Evolutionary conservation across 2,329 filamentous ascomycete species (phyloP).

Genomic region (Scortechinia acanthostroma): DNA sequence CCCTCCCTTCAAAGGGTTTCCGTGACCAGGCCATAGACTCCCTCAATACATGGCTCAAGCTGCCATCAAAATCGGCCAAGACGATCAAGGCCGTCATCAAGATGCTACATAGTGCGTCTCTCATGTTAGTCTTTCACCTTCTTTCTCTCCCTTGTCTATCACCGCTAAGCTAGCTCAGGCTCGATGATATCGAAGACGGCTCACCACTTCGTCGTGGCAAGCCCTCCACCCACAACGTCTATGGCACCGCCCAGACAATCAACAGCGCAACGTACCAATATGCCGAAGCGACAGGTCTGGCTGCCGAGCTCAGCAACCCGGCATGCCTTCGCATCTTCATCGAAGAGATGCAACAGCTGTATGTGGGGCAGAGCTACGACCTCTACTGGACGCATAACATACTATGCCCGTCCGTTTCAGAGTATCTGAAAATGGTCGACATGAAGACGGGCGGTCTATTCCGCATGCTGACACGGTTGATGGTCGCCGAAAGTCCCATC

Average conservation of each 20-base stretch:
- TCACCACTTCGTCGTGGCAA: conserved; percentile 71
- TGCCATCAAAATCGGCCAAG: too few species aligned
- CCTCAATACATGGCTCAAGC: conserved; percentile 18
- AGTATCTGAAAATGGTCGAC: conserved; percentile 89
- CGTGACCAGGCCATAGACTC: conserved; percentile 12
- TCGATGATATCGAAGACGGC: conserved; percentile 83
- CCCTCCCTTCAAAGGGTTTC: conserved; percentile 15
- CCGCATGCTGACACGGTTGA: conserved; percentile 75
- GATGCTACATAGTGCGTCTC: too few species aligned
- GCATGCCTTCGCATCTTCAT: conserved; percentile 65
- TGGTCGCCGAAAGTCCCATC: conserved; percentile 66
- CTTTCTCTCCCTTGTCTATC: too few species aligned
- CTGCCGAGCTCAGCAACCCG: conserved; percentile 65
- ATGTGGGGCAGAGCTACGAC: conserved; percentile 85
- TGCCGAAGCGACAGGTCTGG: conserved; percentile 71
- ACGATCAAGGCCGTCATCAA: too few species aligned
- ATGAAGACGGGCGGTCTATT: conserved; percentile 89
- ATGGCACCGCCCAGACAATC: conserved; percentile 80
- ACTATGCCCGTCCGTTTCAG: conserved; percentile 76
- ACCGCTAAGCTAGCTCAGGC: too few species aligned
- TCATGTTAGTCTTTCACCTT: too few species aligned
- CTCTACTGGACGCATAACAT: conserved; percentile 82
- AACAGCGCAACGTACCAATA: conserved; percentile 88
- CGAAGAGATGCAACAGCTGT: conserved; percentile 77
- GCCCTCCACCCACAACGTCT: conserved; percentile 78